phyloP scores from a whole-genome alignment of 345 rosid species.

The Lenwebbia sp. region DNA sequence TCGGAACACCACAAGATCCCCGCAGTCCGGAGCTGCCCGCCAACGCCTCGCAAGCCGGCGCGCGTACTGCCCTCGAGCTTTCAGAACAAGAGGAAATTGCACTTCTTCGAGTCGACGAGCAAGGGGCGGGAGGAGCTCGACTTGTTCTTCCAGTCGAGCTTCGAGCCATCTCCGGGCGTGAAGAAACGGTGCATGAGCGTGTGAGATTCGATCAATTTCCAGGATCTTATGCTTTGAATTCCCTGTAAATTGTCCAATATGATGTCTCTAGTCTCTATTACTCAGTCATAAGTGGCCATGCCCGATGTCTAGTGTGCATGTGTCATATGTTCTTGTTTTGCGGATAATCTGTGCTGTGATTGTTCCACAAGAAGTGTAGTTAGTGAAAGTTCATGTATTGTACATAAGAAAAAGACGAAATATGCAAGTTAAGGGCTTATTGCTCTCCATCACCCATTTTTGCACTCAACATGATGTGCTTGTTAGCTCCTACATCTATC shows the following conservation, averaged over 20 bases:
- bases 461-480: background rate
- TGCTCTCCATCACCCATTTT: background rate
- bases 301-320: background rate
- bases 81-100: conserved; percentile 19
- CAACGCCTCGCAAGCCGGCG: conserved; percentile 33
- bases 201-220: conserved; percentile 1
- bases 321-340: background rate
- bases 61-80: background rate
- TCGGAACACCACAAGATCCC: conserved; percentile 40
- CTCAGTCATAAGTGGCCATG: background rate
- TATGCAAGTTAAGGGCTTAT: background rate
- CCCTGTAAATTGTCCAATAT: background rate
- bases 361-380: background rate
- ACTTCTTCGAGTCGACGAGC: conserved; percentile 27
- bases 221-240: background rate
- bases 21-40: conserved; percentile 33
- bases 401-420: background rate
- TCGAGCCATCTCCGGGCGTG: background rate
- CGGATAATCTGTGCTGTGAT: background rate
- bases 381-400: background rate
- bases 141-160: conserved; percentile 26
- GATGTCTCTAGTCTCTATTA: background rate
- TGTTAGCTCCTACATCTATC: background rate
- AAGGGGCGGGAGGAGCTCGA: conserved; percentile 36
- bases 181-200: conserved; percentile 41